Conservation (phyloP, 495 filamentous ascomycete genomes). For the Neurospora africana region DNA sequence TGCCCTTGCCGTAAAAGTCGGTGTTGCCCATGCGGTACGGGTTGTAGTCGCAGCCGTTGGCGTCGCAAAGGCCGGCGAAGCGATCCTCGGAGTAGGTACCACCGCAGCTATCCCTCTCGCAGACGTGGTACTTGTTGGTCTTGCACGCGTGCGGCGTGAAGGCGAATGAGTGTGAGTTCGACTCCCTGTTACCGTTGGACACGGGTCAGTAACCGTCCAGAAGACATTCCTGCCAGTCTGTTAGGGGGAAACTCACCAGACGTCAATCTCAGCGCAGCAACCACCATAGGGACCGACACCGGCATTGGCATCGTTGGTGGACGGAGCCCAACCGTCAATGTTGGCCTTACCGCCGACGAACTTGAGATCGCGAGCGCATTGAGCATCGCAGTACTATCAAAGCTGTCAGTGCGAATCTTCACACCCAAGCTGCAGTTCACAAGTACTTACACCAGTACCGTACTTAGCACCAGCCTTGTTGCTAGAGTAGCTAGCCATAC, state of each 20-base stretch:
- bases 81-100: slow-evolving; percentile 43
- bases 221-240: too few species aligned
- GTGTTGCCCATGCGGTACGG: slow-evolving; percentile 56
- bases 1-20: slow-evolving; percentile 52
- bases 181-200: slow-evolving; percentile 32
- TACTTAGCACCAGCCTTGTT: slow-evolving; percentile 53
- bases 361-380: slow-evolving; percentile 46
- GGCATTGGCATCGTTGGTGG: slow-evolving; percentile 46
- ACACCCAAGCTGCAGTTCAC: neutral
- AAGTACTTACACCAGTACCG: slow-evolving; percentile 35
- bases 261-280: slow-evolving; percentile 69
- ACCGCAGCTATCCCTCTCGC: slow-evolving; percentile 37
- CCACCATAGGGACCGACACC: slow-evolving; percentile 33
- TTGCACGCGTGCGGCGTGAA: slow-evolving; percentile 60
- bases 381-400: slow-evolving; percentile 44
- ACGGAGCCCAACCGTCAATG: slow-evolving; percentile 36
- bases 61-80: slow-evolving; percentile 56
- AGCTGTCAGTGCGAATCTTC: neutral
- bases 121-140: slow-evolving; percentile 47
- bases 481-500: slow-evolving; percentile 35
- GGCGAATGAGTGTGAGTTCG: slow-evolving; percentile 53
- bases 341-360: slow-evolving; percentile 47
- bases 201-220: neutral
- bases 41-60: slow-evolving; percentile 70
- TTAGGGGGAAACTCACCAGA: slow-evolving; percentile 26